Conservation (phyloP, 768 basidiomycete species). For the Tephrocybe rancida region DNA sequence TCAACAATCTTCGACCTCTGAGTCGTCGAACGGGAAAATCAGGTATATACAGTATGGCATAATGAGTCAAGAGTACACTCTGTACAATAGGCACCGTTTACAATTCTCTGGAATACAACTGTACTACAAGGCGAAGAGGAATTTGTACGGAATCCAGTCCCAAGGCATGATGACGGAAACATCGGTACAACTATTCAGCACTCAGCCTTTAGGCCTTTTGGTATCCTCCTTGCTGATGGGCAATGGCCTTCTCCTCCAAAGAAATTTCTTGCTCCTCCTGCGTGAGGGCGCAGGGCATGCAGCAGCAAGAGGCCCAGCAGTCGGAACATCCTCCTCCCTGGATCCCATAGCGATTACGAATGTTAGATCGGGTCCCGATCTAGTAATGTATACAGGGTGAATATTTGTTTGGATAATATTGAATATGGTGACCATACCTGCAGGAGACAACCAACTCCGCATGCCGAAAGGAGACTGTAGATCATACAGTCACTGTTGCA, state of each 20-base stretch:
- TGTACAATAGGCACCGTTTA: no score
- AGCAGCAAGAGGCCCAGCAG: slow-evolving; percentile 34
- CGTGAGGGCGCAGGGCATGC: slow-evolving; percentile 41
- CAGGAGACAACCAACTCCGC: slow-evolving; percentile 31
- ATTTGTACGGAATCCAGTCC: no score
- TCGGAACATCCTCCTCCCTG: slow-evolving; percentile 34
- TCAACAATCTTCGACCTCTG: no score
- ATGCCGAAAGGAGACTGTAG: slow-evolving; percentile 22
- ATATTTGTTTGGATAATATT: no score
- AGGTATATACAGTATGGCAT: no score
- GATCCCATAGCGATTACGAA: slow-evolving; percentile 40
- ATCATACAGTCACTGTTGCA: slow-evolving; percentile 30
- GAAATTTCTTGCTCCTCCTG: slow-evolving; percentile 44
- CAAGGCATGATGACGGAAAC: neutral
- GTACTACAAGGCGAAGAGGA: no score
- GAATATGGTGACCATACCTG: slow-evolving; percentile 26
- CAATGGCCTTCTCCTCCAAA: slow-evolving; percentile 33
- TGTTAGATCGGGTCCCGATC: slow-evolving; percentile 1
- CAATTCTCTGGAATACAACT: no score
- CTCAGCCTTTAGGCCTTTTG: slow-evolving; percentile 10
- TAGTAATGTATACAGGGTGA: no score
- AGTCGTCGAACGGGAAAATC: no score
- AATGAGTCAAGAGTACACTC: no score
- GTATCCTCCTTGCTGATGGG: slow-evolving; percentile 19
- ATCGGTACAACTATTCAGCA: neutral